A percentile compares a stretch with the other conserved stretches of the same genome.
Conservation (phyloP, 495 filamentous ascomycete genomes). For the Xylaria sp. region DNA sequence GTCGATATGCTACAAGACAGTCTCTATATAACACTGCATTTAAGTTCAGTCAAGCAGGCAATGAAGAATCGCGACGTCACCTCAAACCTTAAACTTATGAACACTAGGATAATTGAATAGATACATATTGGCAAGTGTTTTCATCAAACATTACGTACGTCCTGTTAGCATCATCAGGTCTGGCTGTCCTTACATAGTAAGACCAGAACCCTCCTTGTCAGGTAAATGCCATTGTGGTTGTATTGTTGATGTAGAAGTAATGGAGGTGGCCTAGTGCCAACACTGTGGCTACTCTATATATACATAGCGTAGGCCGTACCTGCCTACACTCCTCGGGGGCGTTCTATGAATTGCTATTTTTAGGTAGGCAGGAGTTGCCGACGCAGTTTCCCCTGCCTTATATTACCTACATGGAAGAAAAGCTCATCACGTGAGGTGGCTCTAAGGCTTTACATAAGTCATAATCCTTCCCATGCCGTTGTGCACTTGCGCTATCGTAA, state of each 20-base stretch:
- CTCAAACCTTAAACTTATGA: neutral
- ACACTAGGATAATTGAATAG: neutral
- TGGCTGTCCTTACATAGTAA: no score
- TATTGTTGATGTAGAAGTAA: no score
- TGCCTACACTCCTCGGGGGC: no score
- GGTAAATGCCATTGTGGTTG: no score
- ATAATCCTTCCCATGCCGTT: neutral
- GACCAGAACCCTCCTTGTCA: no score
- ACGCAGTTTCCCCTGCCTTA: neutral
- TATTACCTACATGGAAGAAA: no score
- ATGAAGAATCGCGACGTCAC: neutral
- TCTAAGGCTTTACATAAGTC: no score
- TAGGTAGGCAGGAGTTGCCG: neutral
- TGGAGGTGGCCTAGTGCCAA: no score
- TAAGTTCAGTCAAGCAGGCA: neutral
- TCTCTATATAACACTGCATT: neutral
- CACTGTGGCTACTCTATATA: no score
- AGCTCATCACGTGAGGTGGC: no score
- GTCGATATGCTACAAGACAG: neutral
- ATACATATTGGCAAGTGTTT: neutral
- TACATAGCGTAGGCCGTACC: no score
- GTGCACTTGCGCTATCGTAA: neutral
- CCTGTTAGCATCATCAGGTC: neutral
- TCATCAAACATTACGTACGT: no score
- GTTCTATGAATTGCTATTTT: neutral